Conservation (phyloP, 331 rosid species). For the Acacia concinna region DNA sequence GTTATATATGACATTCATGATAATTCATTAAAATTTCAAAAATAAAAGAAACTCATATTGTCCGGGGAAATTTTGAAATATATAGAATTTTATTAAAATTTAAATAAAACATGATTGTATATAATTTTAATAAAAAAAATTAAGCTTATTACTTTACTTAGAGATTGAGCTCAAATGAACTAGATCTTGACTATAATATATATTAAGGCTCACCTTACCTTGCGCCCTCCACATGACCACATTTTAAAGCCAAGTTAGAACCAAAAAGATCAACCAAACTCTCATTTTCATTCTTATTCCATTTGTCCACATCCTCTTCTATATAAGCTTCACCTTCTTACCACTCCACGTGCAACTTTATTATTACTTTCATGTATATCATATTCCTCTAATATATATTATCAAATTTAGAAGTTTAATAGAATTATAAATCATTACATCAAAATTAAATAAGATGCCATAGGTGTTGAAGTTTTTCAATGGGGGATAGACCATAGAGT, state of each 20-base stretch:
- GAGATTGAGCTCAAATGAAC: background rate
- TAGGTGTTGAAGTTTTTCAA: too few species aligned
- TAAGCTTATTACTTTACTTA: background rate
- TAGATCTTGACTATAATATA: background rate
- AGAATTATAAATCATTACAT: too few species aligned
- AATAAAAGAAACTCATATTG: too few species aligned
- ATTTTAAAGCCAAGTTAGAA: conserved; percentile 54
- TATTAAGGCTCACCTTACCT: conserved; percentile 31
- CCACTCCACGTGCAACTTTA: background rate
- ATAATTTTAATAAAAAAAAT: background rate
- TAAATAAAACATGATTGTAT: too few species aligned
- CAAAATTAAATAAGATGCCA: too few species aligned
- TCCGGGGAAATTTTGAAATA: background rate
- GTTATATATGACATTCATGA: too few species aligned
- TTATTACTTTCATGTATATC: background rate
- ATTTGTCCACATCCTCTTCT: background rate
- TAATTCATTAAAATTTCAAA: background rate
- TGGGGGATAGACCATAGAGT: too few species aligned
- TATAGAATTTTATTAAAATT: too few species aligned
- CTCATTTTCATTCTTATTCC: background rate
- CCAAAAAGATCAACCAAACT: conserved; percentile 18
- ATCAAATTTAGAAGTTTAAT: too few species aligned
- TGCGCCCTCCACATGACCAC: conserved; percentile 33
- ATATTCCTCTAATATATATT: background rate
- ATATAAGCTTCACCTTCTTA: background rate